These are phyloP conservation scores for Pseudogymnoascus sp. DNA, from an alignment of 2,329 filamentous ascomycete species.

Conservation along the genomic window DNA sequence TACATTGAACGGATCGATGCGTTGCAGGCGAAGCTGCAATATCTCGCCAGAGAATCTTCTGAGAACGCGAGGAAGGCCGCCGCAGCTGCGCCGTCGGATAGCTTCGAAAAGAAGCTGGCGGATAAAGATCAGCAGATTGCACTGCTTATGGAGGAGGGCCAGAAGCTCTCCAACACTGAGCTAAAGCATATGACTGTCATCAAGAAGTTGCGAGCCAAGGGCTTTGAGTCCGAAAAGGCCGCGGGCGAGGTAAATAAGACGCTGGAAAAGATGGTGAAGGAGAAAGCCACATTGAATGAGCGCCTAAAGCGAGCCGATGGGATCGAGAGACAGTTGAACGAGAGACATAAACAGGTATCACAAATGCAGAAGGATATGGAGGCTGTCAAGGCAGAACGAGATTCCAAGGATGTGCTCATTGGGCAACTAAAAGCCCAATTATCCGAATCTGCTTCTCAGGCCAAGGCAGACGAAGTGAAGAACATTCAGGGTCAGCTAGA, in stretches of 20 bases:
- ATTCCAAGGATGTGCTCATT: slow-evolving; percentile 56
- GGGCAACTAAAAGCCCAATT: slow-evolving; percentile 62
- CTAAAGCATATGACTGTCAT: slow-evolving; percentile 76
- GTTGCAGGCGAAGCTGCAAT: slow-evolving; percentile 82
- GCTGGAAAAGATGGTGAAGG: slow-evolving; percentile 49
- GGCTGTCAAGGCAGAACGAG: slow-evolving; percentile 52
- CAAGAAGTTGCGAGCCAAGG: slow-evolving; percentile 66
- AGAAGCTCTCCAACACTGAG: slow-evolving; percentile 77
- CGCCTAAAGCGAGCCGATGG: slow-evolving; percentile 43
- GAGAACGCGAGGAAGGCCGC: slow-evolving; percentile 65
- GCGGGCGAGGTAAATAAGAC: slow-evolving; percentile 50
- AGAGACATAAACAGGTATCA: slow-evolving; percentile 43
- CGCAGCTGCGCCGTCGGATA: slow-evolving; percentile 53
- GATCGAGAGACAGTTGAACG: slow-evolving; percentile 47
- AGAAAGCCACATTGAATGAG: slow-evolving; percentile 39
- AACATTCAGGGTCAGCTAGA: slow-evolving; percentile 60
- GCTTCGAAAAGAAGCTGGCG: slow-evolving; percentile 67
- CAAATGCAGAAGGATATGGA: slow-evolving; percentile 51
- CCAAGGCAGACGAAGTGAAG: slow-evolving; percentile 58
- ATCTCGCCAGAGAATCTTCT: slow-evolving; percentile 71
- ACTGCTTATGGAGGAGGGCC: slow-evolving; percentile 83
- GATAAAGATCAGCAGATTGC: slow-evolving; percentile 90
- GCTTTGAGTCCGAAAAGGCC: slow-evolving; percentile 58
- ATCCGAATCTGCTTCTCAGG: slow-evolving; percentile 57
- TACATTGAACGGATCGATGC: slow-evolving; percentile 89